phyloP scores from a whole-genome alignment of 2,329 filamentous ascomycete genomes.

The Domatiomyces catenatus region DNA sequence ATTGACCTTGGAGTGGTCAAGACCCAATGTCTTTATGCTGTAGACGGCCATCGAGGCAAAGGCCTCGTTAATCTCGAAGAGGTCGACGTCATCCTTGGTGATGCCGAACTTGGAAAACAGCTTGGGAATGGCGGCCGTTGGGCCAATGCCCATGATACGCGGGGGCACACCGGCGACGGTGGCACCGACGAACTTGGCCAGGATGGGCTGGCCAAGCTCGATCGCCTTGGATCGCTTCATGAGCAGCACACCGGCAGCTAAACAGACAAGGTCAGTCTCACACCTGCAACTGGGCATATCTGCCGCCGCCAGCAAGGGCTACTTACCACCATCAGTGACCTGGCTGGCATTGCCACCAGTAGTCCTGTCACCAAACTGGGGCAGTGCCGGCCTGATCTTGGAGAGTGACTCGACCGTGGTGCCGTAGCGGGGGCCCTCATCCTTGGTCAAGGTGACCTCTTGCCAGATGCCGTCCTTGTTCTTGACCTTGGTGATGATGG shows the following conservation, averaged over 20 bases:
- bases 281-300: not conserved
- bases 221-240: constrained; percentile 90
- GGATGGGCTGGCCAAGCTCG: constrained; percentile 73
- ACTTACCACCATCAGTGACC: constrained; percentile 71
- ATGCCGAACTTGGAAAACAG: constrained; percentile 67
- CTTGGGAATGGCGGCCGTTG: constrained; percentile 53
- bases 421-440: constrained; percentile 81
- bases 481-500: constrained; percentile 68
- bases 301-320: too few relatives aligned
- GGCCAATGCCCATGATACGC: constrained; percentile 63
- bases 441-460: constrained; percentile 62
- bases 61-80: constrained; percentile 92
- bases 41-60: constrained; percentile 98
- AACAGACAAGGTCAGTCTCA: constrained; percentile 15
- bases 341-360: constrained; percentile 92
- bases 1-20: constrained; percentile 63
- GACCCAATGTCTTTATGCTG: constrained; percentile 54
- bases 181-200: constrained; percentile 87
- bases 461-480: constrained; percentile 66
- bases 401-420: constrained; percentile 68
- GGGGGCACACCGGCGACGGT: constrained; percentile 82
- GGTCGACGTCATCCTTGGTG: constrained; percentile 65
- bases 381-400: constrained; percentile 84
- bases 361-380: constrained; percentile 69
- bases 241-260: constrained; percentile 68